Evolutionary conservation across 768 basidiomycete genomes (phyloP).

Genomic region (Russula sp.): DNA sequence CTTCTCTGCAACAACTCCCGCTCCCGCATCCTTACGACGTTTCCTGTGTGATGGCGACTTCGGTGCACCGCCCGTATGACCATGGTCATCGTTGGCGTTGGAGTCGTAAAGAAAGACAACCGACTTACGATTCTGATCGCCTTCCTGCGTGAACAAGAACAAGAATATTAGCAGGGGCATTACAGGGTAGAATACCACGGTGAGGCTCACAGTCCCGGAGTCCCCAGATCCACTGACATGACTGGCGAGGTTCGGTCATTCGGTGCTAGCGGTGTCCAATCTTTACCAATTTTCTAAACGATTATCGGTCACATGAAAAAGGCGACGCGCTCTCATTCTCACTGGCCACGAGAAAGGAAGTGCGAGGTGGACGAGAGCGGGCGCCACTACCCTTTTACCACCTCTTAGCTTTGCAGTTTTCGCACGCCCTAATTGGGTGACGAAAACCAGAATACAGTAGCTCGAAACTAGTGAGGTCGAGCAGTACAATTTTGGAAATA

Average conservation of each 20-base stretch:
- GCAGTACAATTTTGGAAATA: too few relatives aligned
- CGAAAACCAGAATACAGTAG: too few relatives aligned
- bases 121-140: slow-evolving; percentile 77
- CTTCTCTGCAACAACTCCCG: slow-evolving; percentile 29
- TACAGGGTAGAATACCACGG: background rate
- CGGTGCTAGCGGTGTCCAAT: too few relatives aligned
- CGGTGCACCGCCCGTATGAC: background rate
- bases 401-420: too few relatives aligned
- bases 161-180: slow-evolving; percentile 7
- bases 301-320: too few relatives aligned
- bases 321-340: too few relatives aligned
- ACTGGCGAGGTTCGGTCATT: background rate
- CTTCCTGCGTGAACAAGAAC: slow-evolving; percentile 43
- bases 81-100: too few relatives aligned
- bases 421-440: too few relatives aligned
- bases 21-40: slow-evolving; percentile 36
- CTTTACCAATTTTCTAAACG: background rate
- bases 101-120: slow-evolving; percentile 32
- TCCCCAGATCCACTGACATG: slow-evolving; percentile 35
- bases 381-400: too few relatives aligned
- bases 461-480: too few relatives aligned
- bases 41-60: background rate
- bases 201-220: slow-evolving; percentile 32
- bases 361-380: too few relatives aligned
- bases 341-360: too few relatives aligned